These are phyloP conservation scores for Hibiscus trionum DNA, from an alignment of 345 rosid species.

Conservation along the genomic window DNA sequence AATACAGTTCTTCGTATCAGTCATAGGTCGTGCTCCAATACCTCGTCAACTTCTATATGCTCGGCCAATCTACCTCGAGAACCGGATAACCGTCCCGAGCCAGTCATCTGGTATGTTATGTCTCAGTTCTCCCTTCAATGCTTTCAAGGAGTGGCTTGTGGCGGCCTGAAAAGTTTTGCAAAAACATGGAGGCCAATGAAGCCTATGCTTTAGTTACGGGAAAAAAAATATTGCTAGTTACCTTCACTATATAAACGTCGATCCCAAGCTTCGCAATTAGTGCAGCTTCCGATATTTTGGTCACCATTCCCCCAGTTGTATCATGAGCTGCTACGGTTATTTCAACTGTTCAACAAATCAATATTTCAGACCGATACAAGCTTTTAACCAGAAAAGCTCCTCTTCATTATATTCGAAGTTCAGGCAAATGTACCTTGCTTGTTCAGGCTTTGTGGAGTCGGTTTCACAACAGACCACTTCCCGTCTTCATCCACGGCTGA, in stretches of 20 bases:
- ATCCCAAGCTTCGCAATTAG: conserved; percentile 81
- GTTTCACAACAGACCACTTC: conserved; percentile 66
- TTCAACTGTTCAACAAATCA: conserved; percentile 42
- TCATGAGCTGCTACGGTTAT: conserved; percentile 79
- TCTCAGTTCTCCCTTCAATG: conserved; percentile 52
- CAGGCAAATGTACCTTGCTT: conserved; percentile 38
- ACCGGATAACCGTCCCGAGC: conserved; percentile 58
- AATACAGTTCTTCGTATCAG: neutral
- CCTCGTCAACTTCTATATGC: neutral
- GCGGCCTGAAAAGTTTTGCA: conserved; percentile 43
- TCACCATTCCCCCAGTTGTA: conserved; percentile 90
- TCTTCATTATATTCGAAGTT: neutral
- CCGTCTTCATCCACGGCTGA: conserved; percentile 79
- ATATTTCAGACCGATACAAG: neutral
- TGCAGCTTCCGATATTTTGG: conserved; percentile 90
- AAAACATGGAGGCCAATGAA: neutral
- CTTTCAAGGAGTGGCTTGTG: conserved; percentile 60
- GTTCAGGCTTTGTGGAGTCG: conserved; percentile 29
- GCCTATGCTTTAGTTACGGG: neutral
- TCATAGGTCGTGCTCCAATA: neutral
- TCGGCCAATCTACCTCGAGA: conserved; percentile 5
- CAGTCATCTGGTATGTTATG: conserved; percentile 52
- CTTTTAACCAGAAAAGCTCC: neutral
- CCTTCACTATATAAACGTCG: conserved; percentile 89
- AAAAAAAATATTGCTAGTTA: conserved; percentile 5